Percentiles rank a stretch among this genome's conserved stretches.
phyloP scores from a whole-genome alignment of 75 land plant genomes.

The Picea glauca region DNA sequence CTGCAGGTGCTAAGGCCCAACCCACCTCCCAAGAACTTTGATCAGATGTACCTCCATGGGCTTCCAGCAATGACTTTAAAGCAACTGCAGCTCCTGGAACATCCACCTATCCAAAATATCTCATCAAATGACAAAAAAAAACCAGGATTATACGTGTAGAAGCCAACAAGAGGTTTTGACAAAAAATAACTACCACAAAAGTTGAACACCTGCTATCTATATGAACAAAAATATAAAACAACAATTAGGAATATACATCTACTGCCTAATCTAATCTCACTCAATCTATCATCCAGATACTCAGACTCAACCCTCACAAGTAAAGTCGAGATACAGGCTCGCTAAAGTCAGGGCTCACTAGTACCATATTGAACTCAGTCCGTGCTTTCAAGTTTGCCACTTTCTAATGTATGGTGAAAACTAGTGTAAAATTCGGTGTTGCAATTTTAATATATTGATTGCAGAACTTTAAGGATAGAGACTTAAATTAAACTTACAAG shows the following conservation, averaged over 20 bases:
- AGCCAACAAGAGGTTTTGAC: not conserved
- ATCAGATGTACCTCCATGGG: conserved; percentile 45
- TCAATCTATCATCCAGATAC: not conserved
- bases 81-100: conserved; percentile 63
- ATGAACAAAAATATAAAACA: conserved; percentile 7
- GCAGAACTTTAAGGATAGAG: not conserved
- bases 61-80: conserved; percentile 60
- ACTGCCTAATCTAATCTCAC: not conserved
- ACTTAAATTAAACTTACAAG: not conserved
- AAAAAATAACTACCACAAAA: not conserved
- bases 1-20: conserved; percentile 68
- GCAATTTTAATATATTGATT: not conserved
- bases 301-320: not conserved
- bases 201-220: not conserved
- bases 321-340: not conserved
- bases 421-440: not conserved
- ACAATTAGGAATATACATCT: not conserved
- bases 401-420: not conserved
- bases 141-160: not conserved
- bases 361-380: not conserved
- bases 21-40: conserved; percentile 79
- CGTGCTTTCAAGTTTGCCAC: not conserved
- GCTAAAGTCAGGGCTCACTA: not conserved
- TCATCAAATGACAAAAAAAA: conserved; percentile 3
- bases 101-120: conserved; percentile 35